Evolutionary conservation across 2,329 filamentous ascomycete species (phyloP).

Genomic region (Phaeomoniella chlamydospora): DNA sequence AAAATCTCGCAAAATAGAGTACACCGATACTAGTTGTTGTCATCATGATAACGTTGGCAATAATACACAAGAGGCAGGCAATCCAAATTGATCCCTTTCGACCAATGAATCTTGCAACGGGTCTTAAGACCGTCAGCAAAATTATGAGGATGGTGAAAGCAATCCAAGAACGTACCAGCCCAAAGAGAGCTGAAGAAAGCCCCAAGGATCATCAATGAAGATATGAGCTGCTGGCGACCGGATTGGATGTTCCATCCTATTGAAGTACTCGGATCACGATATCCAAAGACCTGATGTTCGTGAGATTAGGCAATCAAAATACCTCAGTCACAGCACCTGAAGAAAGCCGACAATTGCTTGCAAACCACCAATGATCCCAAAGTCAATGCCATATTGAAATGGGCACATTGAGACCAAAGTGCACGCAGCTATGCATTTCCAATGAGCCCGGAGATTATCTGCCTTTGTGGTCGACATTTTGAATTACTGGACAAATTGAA

Average conservation of each 20-base stretch:
- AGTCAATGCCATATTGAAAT: conserved; percentile 17
- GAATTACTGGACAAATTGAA: no score
- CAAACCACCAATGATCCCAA: conserved; percentile 17
- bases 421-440: conserved; percentile 9
- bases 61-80: conserved; percentile 33
- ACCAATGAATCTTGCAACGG: conserved; percentile 25
- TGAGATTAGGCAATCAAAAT: conserved; percentile 4
- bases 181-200: conserved; percentile 26
- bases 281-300: conserved; percentile 12
- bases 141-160: no score
- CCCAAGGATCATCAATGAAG: conserved; percentile 30
- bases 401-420: conserved; percentile 17
- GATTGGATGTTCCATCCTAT: conserved; percentile 20
- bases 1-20: conserved; percentile 38
- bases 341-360: conserved; percentile 17
- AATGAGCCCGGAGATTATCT: conserved; percentile 7
- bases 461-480: conserved; percentile 6
- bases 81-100: conserved; percentile 29
- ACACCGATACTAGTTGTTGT: conserved; percentile 35
- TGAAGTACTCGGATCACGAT: conserved; percentile 9
- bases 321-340: conserved; percentile 6
- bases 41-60: conserved; percentile 45
- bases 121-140: conserved; percentile 8
- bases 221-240: conserved; percentile 28
- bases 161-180: conserved; percentile 1